Evolutionary conservation across 1,284 basidiomycete species (phyloP), one percentile per base, ranked within the genome.

Genomic region (Moniliophthora roreri): DNA sequence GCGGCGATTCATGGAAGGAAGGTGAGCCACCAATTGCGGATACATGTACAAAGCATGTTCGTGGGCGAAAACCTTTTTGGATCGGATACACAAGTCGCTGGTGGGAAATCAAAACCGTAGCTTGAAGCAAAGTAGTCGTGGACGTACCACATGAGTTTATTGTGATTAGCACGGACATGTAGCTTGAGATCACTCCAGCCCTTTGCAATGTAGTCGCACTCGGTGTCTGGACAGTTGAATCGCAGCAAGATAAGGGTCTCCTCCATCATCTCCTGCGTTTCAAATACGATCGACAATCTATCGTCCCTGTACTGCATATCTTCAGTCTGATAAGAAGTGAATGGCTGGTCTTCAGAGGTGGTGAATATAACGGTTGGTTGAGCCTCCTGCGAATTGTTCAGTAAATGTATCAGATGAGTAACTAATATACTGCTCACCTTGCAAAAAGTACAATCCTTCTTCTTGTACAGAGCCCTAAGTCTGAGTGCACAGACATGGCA

Each of bases 51-150:
- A 70, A 0, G 87, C 82, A 67, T 98, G 97, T 69, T 99, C 96
- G 69, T 99, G 95, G 0, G 93, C 80, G 71, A 99, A 99, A 45
- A 98, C 91, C 62, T 97, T 98, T 73, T 98, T 95, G 71, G 83
- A 80, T 37, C 85, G 80, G 53, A 95, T 87, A 67, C 97, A 99
- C 2, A 99, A 69, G 62, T 95, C 92, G 65, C 93, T 94, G 58
- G 16, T 50, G 48, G n/a, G 37, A 37, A 45, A 45, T 13, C 21
- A 23, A 38, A 35, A 23, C 48, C 51, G 26, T 38, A 13, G 34
- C 38, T 35, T 26, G 32, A 37, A 37, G 28, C 32, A 28, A 13
- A 39, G 49, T 20, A 16, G 13, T 28, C 38, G 16, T 20, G 24
- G 26, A 72, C 86, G 52, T 53, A 92, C 91, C 95, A 98, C 71